Percentiles rank a stretch among this genome's conserved stretches.
Evolutionary conservation across 1,284 basidiomycete genomes (phyloP).

Genomic region (Volvariella volvacea): DNA sequence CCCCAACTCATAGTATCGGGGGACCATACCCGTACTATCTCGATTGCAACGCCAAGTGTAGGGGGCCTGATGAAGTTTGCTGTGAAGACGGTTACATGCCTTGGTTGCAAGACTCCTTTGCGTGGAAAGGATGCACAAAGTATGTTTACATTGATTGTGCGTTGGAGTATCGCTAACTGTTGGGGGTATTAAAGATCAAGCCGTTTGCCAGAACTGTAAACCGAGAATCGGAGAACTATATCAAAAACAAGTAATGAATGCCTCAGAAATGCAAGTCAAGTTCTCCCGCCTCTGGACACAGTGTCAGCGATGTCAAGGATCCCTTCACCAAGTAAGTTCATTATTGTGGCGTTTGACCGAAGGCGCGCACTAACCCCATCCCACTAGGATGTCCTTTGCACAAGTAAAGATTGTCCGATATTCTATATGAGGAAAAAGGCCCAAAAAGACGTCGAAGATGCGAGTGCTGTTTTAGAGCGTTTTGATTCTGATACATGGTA

Average conservation of each 20-base stretch:
- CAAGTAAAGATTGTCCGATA: slow-evolving; percentile 96
- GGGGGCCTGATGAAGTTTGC: slow-evolving; percentile 98
- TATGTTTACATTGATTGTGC: slow-evolving; percentile 22
- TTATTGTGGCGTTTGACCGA: neutral
- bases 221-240: slow-evolving; percentile 83
- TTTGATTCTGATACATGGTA: slow-evolving; percentile 74
- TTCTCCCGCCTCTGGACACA: slow-evolving; percentile 96
- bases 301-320: slow-evolving; percentile 94
- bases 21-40: slow-evolving; percentile 88
- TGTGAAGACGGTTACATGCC: slow-evolving; percentile 87
- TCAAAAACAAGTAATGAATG: slow-evolving; percentile 75
- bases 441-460: slow-evolving; percentile 92
- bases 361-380: slow-evolving; percentile 1
- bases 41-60: slow-evolving; percentile 90
- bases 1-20: slow-evolving; percentile 71
- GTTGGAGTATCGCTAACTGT: neutral
- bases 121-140: slow-evolving; percentile 63
- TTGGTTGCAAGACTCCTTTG: slow-evolving; percentile 89
- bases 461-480: slow-evolving; percentile 69
- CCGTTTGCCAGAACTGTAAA: slow-evolving; percentile 90
- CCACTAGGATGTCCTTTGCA: slow-evolving; percentile 86
- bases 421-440: slow-evolving; percentile 97
- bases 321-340: slow-evolving; percentile 75
- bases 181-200: slow-evolving; percentile 57
- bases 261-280: slow-evolving; percentile 79